A percentile compares a stretch with the other conserved stretches of the same genome.
These are phyloP conservation scores for Phyllachora maydis DNA, from an alignment of 2,329 filamentous ascomycete species.

Conservation along the genomic window DNA sequence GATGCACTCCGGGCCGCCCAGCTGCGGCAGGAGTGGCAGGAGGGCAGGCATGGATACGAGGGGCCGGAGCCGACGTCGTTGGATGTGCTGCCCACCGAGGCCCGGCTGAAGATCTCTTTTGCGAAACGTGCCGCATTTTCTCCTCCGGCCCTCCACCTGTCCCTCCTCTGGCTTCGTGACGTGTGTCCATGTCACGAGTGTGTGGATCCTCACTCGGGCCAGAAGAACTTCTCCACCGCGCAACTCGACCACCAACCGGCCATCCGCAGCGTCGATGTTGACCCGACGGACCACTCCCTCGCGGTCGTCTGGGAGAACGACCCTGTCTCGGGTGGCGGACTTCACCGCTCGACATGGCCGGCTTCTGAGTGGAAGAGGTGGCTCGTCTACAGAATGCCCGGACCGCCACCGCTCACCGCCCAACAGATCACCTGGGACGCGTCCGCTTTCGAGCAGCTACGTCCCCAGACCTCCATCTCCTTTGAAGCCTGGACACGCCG, in stretches of 20 bases:
- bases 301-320: constrained; percentile 38
- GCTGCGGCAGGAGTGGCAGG: no score
- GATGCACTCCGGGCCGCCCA: no score
- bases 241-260: constrained; percentile 15
- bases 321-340: constrained; percentile 11
- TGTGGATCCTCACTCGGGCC: constrained; percentile 34
- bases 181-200: constrained; percentile 29
- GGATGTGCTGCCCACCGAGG: no score
- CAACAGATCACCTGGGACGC: constrained; percentile 20
- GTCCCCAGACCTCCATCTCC: constrained; percentile 30
- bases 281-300: constrained; percentile 21
- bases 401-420: no score
- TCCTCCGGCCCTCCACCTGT: constrained; percentile 1
- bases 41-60: no score
- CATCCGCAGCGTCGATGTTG: constrained; percentile 10
- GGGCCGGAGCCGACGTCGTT: no score
- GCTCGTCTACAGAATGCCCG: constrained; percentile 1
- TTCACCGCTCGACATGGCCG: constrained; percentile 14
- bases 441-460: constrained; percentile 13
- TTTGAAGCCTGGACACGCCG: constrained; percentile 52
- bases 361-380: constrained; percentile 7
- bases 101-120: no score
- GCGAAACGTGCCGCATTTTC: no score
- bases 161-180: constrained; percentile 23
- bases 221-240: constrained; percentile 27